Base-by-base conservation (phyloP, 1,284 basidiomycete genomes). In the Earliella scabrosa region DNA sequence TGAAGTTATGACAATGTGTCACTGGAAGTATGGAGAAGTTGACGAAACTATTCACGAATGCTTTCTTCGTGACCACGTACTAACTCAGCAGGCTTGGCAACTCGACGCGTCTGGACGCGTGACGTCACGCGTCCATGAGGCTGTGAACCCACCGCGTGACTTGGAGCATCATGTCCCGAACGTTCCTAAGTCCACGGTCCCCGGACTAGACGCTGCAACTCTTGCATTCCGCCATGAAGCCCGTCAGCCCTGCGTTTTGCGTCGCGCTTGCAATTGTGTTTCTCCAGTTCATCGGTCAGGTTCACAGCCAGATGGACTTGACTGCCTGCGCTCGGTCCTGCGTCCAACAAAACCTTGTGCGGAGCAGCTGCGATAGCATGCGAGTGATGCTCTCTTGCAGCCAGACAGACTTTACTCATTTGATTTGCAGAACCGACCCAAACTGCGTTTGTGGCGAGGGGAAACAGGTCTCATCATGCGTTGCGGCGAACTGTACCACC, bases 391-490 rank as follows among this genome's bases (percentile, higher is more conserved):
- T 9, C 24, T 13, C 24, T n/a, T 18, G 40, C 24, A 24, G 36
- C 14, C 9, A n/a, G 18, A 7, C 29, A 6, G 29, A 31, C 6
- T 31, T 13, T 13, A 13, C 24, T 2, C 23, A 16, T 9, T 8
- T 18, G 35, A 16, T n/a, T 14, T 20, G 13, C 9, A 48, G 46
- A 7, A 24, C 3, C 24, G 46, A 48, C 24, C 46, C 46, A 10
- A 48, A 38, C 46, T 48, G 46, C 46, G 23, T 48, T n/a, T 48
- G 46, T n/a, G 46, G 46, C 23, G 46, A 48, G 36, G 46, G 46
- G 9, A 38, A 27, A 14, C 31, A 46, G 14, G 24, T 46, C 31
- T 20, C 45, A 14, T 31, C 27, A 4, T 46, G 45, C 45, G 31
- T 46, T 21, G 29, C 32, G 45, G 34, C 20, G 4, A 24, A 16